phyloP scores from a whole-genome alignment of 805 yeast species.

The Allodekkera sacchari region DNA sequence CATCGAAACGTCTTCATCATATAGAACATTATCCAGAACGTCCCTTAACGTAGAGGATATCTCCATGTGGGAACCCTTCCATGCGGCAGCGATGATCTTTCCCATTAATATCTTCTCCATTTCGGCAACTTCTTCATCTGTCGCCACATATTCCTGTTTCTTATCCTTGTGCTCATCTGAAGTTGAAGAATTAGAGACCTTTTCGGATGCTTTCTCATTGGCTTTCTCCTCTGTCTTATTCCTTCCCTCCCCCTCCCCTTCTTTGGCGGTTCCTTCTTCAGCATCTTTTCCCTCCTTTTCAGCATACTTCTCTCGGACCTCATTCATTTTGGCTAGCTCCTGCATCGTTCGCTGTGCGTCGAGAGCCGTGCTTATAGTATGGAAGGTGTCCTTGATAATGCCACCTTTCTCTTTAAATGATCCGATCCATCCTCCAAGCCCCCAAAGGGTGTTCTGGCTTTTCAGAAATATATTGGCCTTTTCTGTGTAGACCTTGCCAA shows the following conservation, averaged over 20 bases:
- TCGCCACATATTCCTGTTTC: conserved; percentile 28
- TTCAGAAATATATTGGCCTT: conserved; percentile 69
- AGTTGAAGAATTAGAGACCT: background rate
- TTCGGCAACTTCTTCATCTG: conserved; percentile 56
- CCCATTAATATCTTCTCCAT: conserved; percentile 80
- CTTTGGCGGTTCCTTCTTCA: conserved; percentile 15
- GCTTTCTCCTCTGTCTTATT: conserved; percentile 1
- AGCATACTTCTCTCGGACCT: conserved; percentile 27
- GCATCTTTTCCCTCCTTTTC: conserved; percentile 23
- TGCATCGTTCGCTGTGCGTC: conserved; percentile 81
- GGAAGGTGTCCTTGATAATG: conserved; percentile 75
- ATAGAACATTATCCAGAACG: conserved; percentile 69
- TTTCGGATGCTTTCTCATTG: conserved; percentile 1
- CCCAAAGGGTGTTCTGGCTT: conserved; percentile 68
- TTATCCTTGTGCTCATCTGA: conserved; percentile 17
- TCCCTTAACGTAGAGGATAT: conserved; percentile 71
- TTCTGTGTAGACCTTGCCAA: conserved; percentile 69
- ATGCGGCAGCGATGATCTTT: conserved; percentile 84
- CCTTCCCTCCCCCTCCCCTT: conserved; percentile 3
- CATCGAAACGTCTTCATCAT: conserved; percentile 55
- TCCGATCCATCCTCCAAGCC: conserved; percentile 77
- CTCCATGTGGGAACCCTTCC: conserved; percentile 91
- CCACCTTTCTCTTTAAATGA: conserved; percentile 79
- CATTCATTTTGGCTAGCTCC: conserved; percentile 67
- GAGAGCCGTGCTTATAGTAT: conserved; percentile 71